A percentile compares a stretch with the other conserved stretches of the same genome.
These are phyloP conservation scores for Fusarium siculi DNA, from an alignment of 2,329 filamentous ascomycete species.

Conservation along the genomic window DNA sequence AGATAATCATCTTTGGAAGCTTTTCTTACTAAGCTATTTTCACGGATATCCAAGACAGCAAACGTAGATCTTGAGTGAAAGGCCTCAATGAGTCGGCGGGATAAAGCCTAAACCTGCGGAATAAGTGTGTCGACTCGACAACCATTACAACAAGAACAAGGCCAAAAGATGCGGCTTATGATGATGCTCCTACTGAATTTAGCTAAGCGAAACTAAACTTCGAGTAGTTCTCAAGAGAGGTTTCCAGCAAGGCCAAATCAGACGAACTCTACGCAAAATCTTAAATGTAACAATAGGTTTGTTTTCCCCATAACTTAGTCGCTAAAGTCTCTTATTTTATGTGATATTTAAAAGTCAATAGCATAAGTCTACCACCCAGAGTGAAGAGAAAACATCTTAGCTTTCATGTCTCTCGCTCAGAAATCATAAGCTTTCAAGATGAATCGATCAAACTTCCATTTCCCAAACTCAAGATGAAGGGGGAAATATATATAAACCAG, in stretches of 20 bases:
- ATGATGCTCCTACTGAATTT: fast-evolving
- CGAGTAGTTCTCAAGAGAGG: fast-evolving
- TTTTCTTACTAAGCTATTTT: too few species aligned
- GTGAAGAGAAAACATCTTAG: fast-evolving
- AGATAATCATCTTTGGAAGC: neutral
- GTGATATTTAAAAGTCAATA: neutral
- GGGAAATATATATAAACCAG: neutral
- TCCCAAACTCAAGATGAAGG: neutral
- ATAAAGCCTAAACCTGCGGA: neutral
- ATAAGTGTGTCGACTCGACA: neutral
- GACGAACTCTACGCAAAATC: fast-evolving
- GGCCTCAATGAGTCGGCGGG: neutral
- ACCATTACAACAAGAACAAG: neutral
- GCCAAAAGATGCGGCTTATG: too few species aligned
- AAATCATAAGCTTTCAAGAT: too few species aligned
- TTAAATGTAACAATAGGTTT: fast-evolving
- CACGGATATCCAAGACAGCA: too few species aligned
- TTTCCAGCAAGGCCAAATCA: neutral
- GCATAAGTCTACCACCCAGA: fast-evolving
- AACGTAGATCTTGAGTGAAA: neutral
- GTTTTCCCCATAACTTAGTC: fast-evolving
- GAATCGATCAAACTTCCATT: neutral
- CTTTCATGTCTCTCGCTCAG: fast-evolving
- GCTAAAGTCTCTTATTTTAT: fast-evolving
- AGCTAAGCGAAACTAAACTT: fast-evolving